phyloP scores from a whole-genome alignment of 108 stramenopile species.

The Nitzschia putrida region DNA sequence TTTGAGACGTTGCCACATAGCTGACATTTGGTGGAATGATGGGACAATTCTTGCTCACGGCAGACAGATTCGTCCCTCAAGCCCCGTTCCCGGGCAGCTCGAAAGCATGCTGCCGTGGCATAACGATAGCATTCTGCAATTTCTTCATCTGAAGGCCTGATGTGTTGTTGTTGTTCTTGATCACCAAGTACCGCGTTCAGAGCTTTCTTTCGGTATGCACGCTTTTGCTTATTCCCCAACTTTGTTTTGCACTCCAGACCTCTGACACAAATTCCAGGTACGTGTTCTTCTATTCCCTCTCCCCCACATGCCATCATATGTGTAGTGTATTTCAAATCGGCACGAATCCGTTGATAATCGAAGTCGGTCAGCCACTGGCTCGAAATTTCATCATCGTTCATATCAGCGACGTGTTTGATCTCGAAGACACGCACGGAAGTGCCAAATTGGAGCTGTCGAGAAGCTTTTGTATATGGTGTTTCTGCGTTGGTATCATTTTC shows the following conservation, averaged over 20 bases:
- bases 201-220: not conserved
- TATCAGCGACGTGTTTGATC: not conserved
- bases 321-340: not conserved
- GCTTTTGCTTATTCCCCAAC: not conserved
- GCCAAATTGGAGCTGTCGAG: too few relatives aligned
- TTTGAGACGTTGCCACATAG: not conserved
- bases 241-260: not conserved
- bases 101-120: not conserved
- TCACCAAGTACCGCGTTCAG: not conserved
- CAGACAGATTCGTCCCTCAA: not conserved
- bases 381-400: constrained; percentile 3
- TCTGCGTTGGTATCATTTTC: too few relatives aligned
- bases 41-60: not conserved
- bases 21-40: not conserved
- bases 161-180: not conserved
- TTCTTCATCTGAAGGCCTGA: not conserved
- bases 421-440: not conserved
- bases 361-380: not conserved
- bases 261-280: not conserved
- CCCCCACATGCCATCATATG: not conserved
- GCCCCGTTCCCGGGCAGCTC: not conserved
- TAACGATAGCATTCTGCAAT: not conserved
- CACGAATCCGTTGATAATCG: not conserved
- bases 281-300: constrained; percentile 3
- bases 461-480: too few relatives aligned